Conservation (phyloP, 2,329 filamentous ascomycete species). For the Didymella exigua region DNA sequence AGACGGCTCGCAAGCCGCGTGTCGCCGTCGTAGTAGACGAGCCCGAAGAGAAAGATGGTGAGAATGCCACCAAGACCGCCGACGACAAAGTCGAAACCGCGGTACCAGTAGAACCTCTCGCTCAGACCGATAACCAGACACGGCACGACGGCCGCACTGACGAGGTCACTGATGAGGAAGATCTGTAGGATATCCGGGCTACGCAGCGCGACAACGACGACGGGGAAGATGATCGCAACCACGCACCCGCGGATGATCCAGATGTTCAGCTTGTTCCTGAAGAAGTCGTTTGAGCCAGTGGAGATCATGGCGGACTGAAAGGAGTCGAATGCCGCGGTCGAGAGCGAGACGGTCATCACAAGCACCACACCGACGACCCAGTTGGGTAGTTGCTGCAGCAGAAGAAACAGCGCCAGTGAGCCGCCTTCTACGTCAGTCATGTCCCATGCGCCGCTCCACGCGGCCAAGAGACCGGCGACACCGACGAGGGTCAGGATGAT, state of each 20-base stretch:
- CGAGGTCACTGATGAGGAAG: constrained; percentile 80
- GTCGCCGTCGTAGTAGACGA: constrained; percentile 76
- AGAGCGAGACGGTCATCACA: constrained; percentile 79
- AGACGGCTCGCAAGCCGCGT: constrained; percentile 68
- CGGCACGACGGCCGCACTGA: constrained; percentile 77
- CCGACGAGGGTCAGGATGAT: constrained; percentile 76
- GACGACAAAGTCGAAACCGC: constrained; percentile 78
- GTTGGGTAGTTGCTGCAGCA: constrained; percentile 72
- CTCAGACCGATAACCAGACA: constrained; percentile 74
- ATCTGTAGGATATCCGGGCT: constrained; percentile 78
- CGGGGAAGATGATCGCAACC: constrained; percentile 74
- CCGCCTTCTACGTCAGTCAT: constrained; percentile 67
- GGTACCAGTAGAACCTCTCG: constrained; percentile 72
- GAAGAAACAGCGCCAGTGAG: constrained; percentile 74
- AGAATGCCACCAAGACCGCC: constrained; percentile 79
- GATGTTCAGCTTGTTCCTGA: constrained; percentile 79
- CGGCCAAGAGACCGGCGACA: constrained; percentile 73
- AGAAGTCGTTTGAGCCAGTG: constrained; percentile 82
- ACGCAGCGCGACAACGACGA: constrained; percentile 74
- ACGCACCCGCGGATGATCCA: constrained; percentile 74
- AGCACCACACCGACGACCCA: constrained; percentile 86
- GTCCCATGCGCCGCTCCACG: constrained; percentile 75
- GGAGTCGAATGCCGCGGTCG: constrained; percentile 78
- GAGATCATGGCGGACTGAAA: constrained; percentile 84
- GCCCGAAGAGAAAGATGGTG: constrained; percentile 80